phyloP scores from a whole-genome alignment of 176 grass and related monocot genomes.

The Hyparrhenia diplandra region DNA sequence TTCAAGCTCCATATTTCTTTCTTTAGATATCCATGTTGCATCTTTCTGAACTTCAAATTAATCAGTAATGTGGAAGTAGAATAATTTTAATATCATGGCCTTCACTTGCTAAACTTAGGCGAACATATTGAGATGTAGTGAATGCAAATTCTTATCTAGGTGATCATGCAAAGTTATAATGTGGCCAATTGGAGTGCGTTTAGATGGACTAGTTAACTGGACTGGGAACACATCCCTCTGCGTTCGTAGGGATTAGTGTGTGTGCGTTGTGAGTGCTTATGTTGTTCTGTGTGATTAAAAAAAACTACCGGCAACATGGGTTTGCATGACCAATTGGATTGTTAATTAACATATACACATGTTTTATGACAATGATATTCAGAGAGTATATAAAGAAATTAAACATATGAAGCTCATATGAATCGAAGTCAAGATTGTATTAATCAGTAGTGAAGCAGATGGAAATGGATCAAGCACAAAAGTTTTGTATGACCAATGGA shows the following conservation, averaged over 20 bases:
- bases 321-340: too few relatives aligned
- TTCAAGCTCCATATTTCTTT: neutral
- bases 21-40: neutral
- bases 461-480: neutral
- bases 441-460: neutral
- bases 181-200: too few relatives aligned
- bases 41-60: neutral
- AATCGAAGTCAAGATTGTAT: neutral
- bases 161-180: too few relatives aligned
- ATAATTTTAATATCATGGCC: neutral
- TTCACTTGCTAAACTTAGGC: neutral
- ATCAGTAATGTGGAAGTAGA: neutral
- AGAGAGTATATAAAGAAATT: neutral
- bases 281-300: too few relatives aligned
- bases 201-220: too few relatives aligned
- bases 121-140: too few relatives aligned
- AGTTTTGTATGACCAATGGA: neutral
- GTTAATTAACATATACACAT: neutral
- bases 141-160: neutral
- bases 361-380: neutral
- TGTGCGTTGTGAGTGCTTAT: too few relatives aligned
- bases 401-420: neutral
- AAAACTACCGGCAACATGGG: too few relatives aligned
- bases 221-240: too few relatives aligned
- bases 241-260: too few relatives aligned